Conservation (phyloP, 169 alveolate genomes). For the Plasmodium gallinaceum region DNA sequence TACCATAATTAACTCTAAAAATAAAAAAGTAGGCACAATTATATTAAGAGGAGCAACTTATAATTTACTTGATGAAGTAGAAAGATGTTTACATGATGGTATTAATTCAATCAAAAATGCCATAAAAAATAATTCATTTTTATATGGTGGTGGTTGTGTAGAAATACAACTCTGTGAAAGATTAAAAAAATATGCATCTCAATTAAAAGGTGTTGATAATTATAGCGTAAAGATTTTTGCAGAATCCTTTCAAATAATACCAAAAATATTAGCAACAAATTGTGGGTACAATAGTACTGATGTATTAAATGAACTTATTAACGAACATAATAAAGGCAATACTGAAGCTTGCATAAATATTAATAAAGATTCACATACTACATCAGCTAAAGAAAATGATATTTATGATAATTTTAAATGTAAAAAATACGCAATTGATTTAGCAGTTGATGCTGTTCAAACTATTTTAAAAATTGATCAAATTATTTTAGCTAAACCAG, state of each 20-base stretch:
- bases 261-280: conserved; percentile 97
- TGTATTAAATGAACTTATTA: conserved; percentile 86
- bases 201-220: conserved; percentile 94
- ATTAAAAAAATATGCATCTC: conserved; percentile 90
- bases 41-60: conserved; percentile 98
- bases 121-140: conserved; percentile 90
- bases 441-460: conserved; percentile 97
- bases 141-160: conserved; percentile 98
- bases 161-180: conserved; percentile 93
- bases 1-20: conserved; percentile 86
- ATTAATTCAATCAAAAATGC: conserved; percentile 86
- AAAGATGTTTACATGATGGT: conserved; percentile 97
- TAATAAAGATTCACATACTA: conserved; percentile 62
- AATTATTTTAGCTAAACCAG: conserved; percentile 98
- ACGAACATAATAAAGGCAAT: conserved; percentile 86
- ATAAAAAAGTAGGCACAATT: conserved; percentile 91
- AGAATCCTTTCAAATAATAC: conserved; percentile 96
- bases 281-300: conserved; percentile 94
- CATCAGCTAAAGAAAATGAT: conserved; percentile 77
- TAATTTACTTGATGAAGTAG: conserved; percentile 98
- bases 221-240: conserved; percentile 98
- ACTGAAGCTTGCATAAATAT: conserved; percentile 84
- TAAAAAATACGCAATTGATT: conserved; percentile 96
- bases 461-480: conserved; percentile 98
- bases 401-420: conserved; percentile 95